Evolutionary conservation across 1,284 basidiomycete species (phyloP).

Genomic region (Ganoderma sinense): DNA sequence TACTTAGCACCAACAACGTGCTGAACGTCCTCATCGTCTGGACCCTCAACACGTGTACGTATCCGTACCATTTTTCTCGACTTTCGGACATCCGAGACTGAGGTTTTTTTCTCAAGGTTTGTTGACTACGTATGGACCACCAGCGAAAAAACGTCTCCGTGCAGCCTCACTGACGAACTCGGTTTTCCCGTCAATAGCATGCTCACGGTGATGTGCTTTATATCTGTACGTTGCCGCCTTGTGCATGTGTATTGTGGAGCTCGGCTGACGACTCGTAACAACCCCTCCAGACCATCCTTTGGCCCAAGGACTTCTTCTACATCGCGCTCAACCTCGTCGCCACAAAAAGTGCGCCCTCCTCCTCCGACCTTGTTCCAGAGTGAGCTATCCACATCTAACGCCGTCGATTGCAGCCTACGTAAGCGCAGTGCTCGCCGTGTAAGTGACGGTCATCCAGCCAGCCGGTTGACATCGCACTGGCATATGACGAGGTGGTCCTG

Average conservation of each 20-base stretch:
- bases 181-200: not conserved
- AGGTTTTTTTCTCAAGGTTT: too few species aligned
- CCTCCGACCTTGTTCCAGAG: too few species aligned
- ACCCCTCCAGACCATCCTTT: not conserved
- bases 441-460: not conserved
- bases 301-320: not conserved
- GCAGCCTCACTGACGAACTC: not conserved
- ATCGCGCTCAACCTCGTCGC: not conserved
- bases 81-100: too few species aligned
- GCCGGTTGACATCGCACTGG: too few species aligned
- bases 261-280: not conserved
- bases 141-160: not conserved
- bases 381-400: too few species aligned
- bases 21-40: not conserved
- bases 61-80: not conserved
- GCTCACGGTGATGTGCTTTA: not conserved
- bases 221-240: not conserved
- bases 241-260: too few species aligned
- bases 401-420: not conserved
- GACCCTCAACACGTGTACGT: not conserved
- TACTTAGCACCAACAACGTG: not conserved
- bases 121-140: not conserved
- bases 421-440: not conserved
- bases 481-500: too few species aligned
- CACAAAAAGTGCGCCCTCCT: not conserved